Base-by-base conservation (phyloP, 1,284 basidiomycete genomes). In the Heterobasidion irregulare region DNA sequence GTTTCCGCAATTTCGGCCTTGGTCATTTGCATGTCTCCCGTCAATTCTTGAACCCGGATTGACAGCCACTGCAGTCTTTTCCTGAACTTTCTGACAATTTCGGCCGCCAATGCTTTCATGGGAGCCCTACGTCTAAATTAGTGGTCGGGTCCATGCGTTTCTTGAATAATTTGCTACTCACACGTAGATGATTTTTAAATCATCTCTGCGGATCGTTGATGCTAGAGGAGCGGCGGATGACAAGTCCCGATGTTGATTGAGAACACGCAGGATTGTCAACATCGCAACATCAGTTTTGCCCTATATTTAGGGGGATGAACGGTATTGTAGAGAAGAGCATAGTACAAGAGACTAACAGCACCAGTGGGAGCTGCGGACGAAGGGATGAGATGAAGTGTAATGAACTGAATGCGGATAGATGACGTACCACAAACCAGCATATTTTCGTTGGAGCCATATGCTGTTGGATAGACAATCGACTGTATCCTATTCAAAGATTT, bases 241-340 rank as follows among this genome's bases (percentile, higher is more conserved):
- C 48, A 65, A 53, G 9, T 50, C 50, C 2, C 83, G 76, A 68
- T 92, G 82, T 63, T 91, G 92, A 55, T 85, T 77, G 53, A 99
- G 75, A 18, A 95, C 91, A 19, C 94, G 89, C 53, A 99, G 78
- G 57, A 99, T 90, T 1, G 92, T 81, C 65, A 99, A 78, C 86
- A 99, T 93, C 0, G 97, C 97, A 0, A 99, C 92, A 68, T 99
- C 97, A 0, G 97, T 99, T 91, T 99, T 99, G 72, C 97, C 97
- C 89, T 95, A 62, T 8, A 7, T 41, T 26, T 5, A 26, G 4
- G 4, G 26, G 1, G 4, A 26, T 26, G 26, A 26, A 5, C 26
- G 4, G 26, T 26, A 5, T 26, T 26, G 26, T 26, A 4, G 26
- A 5, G 26, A 26, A 26, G 26, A 26, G 2, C 26, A 26, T 5